Evolutionary conservation across 108 stramenopile species (phyloP).

Genomic region (Schizochytrium sp.): DNA sequence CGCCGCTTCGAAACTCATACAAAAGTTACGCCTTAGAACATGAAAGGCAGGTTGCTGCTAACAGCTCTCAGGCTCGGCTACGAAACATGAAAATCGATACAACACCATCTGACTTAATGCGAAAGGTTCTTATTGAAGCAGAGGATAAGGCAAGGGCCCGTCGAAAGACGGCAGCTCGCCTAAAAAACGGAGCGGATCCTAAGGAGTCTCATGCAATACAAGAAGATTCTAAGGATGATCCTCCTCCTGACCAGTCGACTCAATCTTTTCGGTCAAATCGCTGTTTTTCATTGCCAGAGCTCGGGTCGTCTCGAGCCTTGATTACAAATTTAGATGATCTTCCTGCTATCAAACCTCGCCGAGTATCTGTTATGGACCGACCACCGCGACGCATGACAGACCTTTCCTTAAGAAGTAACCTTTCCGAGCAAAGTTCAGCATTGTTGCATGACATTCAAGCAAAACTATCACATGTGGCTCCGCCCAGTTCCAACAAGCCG

Average conservation of each 20-base stretch:
- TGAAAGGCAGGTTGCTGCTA: not conserved
- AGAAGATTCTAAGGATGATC: not conserved
- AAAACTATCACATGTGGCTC: too few species aligned
- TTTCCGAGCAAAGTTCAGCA: not conserved
- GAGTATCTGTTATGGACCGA: not conserved
- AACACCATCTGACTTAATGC: not conserved
- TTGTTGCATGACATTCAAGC: not conserved
- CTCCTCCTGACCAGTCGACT: too few species aligned
- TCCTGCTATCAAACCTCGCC: not conserved
- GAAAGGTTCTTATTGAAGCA: not conserved
- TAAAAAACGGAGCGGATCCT: not conserved
- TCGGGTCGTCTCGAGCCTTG: not conserved
- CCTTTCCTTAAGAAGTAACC: not conserved
- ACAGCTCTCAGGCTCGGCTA: not conserved
- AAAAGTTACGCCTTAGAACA: not conserved
- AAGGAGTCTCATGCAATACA: not conserved
- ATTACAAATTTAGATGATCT: not conserved
- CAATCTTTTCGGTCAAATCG: not conserved
- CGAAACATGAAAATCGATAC: slow-evolving; percentile 10
- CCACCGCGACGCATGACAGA: not conserved
- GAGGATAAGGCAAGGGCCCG: not conserved
- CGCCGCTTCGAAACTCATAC: slow-evolving; percentile 16
- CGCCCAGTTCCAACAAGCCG: too few species aligned
- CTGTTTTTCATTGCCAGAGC: not conserved
- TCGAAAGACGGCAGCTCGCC: not conserved